Base-by-base conservation (phyloP, 2,329 filamentous ascomycete genomes). In the Volutella citrinella region DNA sequence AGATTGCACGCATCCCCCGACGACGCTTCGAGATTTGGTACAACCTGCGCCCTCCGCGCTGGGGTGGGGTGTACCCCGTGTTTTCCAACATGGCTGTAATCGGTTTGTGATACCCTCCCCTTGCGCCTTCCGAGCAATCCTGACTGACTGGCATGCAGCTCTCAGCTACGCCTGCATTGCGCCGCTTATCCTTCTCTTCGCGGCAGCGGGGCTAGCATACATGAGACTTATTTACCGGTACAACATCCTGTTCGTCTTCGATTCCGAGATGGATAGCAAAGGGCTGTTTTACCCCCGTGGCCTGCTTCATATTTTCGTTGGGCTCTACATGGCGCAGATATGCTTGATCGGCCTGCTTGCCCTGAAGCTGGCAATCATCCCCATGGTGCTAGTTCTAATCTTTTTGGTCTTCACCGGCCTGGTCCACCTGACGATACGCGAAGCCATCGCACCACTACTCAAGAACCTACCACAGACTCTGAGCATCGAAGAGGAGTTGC, bases 191-290 rank as follows among this genome's bases (percentile, higher is more conserved):
- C 72, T 95, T 30, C 78, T 82, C 6, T 96, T 95, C 52, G 87
- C 87, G 2, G 80, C 83, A 2, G 71, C 87, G 23, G 89, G 87
- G 18, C 76, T 96, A 39, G 78, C 73, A 15, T 68, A 93, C 25
- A 90, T 95, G 63, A 94, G 95, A 58, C 68, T 91, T 32, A 86
- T 89, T 29, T 95, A 88, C 71, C 79, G 86, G 13, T 95, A 97
- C 72, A 94, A 95, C 56, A 65, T 97, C 35, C 74, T 96, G 30
- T 96, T 87, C 60, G 88, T 95, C 21, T 84, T 82, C 31, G 86
- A 94, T 56, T 80, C 85, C 8, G 67, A 78, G 39, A 82, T 95
- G 52, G 89, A 96, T 56, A 95, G 87, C 22, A 87, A 94, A 55
- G 90, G 91, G 12, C 76, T 91, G 11, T 82, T 87, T 49, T 96